Evolutionary conservation across 345 rosid genomes (phyloP).

Genomic region (Fremontodendron californicum): DNA sequence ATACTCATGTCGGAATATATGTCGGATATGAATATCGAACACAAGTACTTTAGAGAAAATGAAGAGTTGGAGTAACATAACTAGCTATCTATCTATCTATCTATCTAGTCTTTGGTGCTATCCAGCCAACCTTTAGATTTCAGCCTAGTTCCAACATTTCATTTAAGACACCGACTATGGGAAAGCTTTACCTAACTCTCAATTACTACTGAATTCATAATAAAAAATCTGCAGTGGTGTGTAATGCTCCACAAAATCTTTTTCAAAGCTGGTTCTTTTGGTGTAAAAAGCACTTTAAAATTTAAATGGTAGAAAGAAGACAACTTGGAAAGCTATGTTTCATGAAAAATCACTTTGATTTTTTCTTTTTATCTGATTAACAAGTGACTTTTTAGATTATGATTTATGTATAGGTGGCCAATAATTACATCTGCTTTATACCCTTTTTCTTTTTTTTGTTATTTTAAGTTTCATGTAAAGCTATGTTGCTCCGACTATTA

Average conservation of each 20-base stretch:
- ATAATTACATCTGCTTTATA: constrained; percentile 8
- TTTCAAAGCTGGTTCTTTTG: background rate
- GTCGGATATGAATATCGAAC: too few relatives aligned
- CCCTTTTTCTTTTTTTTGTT: background rate
- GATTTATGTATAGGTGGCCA: constrained; percentile 5
- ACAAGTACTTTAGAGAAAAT: too few relatives aligned
- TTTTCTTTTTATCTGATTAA: background rate
- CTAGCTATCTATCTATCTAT: too few relatives aligned
- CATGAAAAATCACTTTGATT: background rate
- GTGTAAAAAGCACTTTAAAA: background rate
- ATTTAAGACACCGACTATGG: constrained; percentile 26
- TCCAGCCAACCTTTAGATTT: constrained; percentile 23
- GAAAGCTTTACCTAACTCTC: constrained; percentile 41
- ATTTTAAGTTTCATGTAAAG: constrained; percentile 12
- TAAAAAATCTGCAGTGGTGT: background rate
- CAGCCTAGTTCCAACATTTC: constrained; percentile 23
- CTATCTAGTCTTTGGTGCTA: constrained; percentile 5
- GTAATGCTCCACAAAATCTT: constrained; percentile 6
- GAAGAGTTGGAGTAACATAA: too few relatives aligned
- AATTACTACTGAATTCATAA: background rate
- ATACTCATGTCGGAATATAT: too few relatives aligned
- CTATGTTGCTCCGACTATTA: too few relatives aligned
- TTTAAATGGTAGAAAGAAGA: background rate
- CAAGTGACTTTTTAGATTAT: background rate
- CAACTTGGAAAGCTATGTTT: background rate